These are phyloP conservation scores for Apodospora peruviana DNA, from an alignment of 495 filamentous ascomycete genomes.

Conservation along the genomic window DNA sequence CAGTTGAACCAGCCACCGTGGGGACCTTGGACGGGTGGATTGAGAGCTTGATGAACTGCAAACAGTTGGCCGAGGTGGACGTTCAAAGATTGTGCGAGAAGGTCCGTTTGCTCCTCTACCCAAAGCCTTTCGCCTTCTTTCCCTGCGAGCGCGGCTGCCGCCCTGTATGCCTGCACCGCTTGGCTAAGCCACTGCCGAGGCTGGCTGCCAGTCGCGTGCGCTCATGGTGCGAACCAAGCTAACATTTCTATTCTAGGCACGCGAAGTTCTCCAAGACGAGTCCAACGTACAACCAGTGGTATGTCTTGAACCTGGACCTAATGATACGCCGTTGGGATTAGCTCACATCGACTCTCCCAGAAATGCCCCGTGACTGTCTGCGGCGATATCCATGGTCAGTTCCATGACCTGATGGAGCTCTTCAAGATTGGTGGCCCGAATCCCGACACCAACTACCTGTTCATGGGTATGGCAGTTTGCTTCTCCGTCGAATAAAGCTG, in stretches of 20 bases:
- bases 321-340: background rate
- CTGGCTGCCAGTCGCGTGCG: conserved; percentile 18
- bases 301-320: conserved; percentile 37
- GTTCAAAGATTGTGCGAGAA: conserved; percentile 96
- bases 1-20: conserved; percentile 79
- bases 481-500: background rate
- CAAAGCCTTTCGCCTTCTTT: background rate
- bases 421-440: conserved; percentile 90
- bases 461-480: conserved; percentile 67
- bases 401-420: conserved; percentile 90
- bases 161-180: too few species aligned
- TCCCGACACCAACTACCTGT: conserved; percentile 91
- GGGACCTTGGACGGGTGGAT: conserved; percentile 97
- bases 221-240: conserved; percentile 1
- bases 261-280: conserved; percentile 94
- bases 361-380: conserved; percentile 94
- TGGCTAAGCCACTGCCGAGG: too few species aligned
- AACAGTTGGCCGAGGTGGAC: conserved; percentile 90
- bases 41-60: conserved; percentile 96
- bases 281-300: conserved; percentile 99
- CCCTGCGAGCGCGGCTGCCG: too few species aligned
- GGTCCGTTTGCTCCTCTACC: conserved; percentile 51
- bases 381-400: conserved; percentile 91
- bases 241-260: conserved; percentile 52
- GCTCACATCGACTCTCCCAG: conserved; percentile 33